Evolutionary conservation across 176 grass and related monocot species (phyloP), one percentile per base, ranked within the genome.

Genomic region (Aegilops tauschii): DNA sequence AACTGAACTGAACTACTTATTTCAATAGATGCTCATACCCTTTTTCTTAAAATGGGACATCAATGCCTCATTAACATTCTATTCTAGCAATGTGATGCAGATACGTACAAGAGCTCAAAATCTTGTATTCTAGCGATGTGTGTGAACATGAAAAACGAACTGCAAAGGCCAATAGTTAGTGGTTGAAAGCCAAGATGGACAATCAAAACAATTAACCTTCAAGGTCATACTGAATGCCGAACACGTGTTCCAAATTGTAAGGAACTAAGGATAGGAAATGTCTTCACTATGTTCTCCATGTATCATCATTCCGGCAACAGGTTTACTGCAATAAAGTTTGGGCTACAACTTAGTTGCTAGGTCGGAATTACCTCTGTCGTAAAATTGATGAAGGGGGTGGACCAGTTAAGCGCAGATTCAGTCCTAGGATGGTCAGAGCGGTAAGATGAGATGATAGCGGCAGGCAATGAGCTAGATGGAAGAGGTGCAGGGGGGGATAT

Each of bases 31-130:
- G 23, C 28, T 61, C 86, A 84, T 80, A 39, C 59, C 59, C 29
- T 54, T 39, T 21, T 79, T 79, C 75, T 21, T 77, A 79, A 78
- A 52, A 81, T 23, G 29, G 76, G 36, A 81, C 10, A 83, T 39
- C 36, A 78, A 72, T 49, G 13, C 12, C 40, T 78, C 75, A 54
- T 80, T 30, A 67, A 61, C 28, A 88, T 78, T 83, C 73, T 74
- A 44, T 84, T 84, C 31, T 31, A 39, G 25, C 9, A 35, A 81
- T 37, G 28, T 36, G 28, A 82, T 35, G 44, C 54, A 16, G 17
- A 12, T 29, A 5, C 31, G 3, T 66, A 83, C 16, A 59, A 61
- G 37, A 75, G 66, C 40, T 79, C 14, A 76, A 50, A 21, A 61
- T 62, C 87, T 34, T 82, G 80, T 54, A 42, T 72, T 79, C n/a